Evolutionary conservation across 257 asterid species (phyloP), one percentile per base, ranked within the genome.

Genomic region (Gynochthodes officinalis): DNA sequence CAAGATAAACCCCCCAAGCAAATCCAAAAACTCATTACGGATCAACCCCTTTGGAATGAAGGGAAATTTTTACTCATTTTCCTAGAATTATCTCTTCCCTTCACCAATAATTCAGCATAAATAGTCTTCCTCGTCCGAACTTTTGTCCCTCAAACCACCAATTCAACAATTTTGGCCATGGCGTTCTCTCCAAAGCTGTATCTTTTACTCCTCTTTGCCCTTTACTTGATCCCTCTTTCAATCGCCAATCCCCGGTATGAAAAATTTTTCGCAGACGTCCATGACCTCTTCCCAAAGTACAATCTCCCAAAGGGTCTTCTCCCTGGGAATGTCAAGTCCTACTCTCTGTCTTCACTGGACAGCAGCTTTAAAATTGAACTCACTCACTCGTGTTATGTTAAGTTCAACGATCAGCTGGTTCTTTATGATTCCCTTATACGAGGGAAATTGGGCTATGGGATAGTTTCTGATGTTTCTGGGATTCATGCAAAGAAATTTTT

Each of bases 401-500:
- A 73, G 30, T 88, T 90, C 87, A 39, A 67, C 15, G 89, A 78
- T 52, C 93, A 91, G 33, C 33, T 80, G 39, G 96, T 87, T 49
- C 86, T 81, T 66, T 92, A 84, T 50, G 92, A 88, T 27, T 72
- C 28, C 7, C 66, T 73, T 46, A 72, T 92, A 33, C 81, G 69
- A 18, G 98, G 98, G 46, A 89, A 91, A 64, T 44, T 91, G 71
- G 84, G 74, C 0, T 78, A 64, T 27, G 96, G 96, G 13, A 72
- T 72, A 58, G 96, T 92, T 1, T 85, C 76, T 1, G 89, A 70
- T 18, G 92, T 92, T 37, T 83, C 90, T 0, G 98, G 98, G 21
- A 88, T 92, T 44, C 94, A 83, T 77, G 96, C 94, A 0, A 89
- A 83, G 79, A 81, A 86, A 64, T 52, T 86, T 42, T 89, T 90